phyloP scores from a whole-genome alignment of 2,329 filamentous ascomycete species.

The Paramyrothecium roridum region DNA sequence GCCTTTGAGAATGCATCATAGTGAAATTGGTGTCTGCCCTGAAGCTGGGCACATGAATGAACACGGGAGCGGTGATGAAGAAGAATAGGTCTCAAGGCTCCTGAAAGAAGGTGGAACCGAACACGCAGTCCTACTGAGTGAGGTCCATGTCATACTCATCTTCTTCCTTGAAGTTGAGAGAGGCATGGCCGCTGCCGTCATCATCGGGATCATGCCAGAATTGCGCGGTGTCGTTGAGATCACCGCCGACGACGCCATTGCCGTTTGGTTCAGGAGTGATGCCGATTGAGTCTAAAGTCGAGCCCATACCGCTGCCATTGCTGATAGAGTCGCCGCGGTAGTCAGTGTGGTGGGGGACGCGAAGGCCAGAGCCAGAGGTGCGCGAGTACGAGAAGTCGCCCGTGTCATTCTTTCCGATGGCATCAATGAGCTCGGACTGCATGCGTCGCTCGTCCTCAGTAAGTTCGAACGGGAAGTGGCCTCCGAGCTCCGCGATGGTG shows the following conservation, averaged over 20 bases:
- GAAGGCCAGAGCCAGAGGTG: constrained; percentile 76
- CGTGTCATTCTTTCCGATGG: constrained; percentile 75
- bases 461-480: constrained; percentile 74
- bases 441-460: constrained; percentile 94
- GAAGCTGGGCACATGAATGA: too few relatives aligned
- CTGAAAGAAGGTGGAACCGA: background rate
- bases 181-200: constrained; percentile 64
- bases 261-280: constrained; percentile 38
- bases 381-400: constrained; percentile 82
- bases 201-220: constrained; percentile 70
- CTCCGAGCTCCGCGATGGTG: constrained; percentile 68
- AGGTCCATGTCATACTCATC: constrained; percentile 89
- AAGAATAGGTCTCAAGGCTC: constrained; percentile 4
- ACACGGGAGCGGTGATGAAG: constrained; percentile 2
- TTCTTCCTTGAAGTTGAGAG: constrained; percentile 84
- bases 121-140: constrained; percentile 26
- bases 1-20: background rate
- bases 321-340: constrained; percentile 73
- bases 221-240: constrained; percentile 48
- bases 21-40: background rate
- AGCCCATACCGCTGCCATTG: constrained; percentile 34
- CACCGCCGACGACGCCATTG: constrained; percentile 33
- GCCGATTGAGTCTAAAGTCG: constrained; percentile 30
- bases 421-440: constrained; percentile 87
- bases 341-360: constrained; percentile 92